A percentile compares a stretch with the other conserved stretches of the same genome.
Evolutionary conservation across 1,284 basidiomycete genomes (phyloP).

Genomic region (Waitea zeae): DNA sequence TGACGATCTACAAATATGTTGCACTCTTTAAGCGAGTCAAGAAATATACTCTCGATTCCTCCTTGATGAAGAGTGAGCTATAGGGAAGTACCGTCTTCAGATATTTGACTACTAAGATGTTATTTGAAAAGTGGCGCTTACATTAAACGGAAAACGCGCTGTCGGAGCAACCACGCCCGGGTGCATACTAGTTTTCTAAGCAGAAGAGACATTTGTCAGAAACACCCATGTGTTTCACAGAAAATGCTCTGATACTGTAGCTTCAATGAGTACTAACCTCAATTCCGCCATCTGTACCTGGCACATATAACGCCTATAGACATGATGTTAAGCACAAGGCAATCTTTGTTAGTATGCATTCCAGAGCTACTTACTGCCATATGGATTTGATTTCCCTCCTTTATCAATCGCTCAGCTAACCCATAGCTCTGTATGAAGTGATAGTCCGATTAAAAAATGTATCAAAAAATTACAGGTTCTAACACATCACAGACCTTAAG

Average conservation of each 20-base stretch:
- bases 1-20: conserved; percentile 17
- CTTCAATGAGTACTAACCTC: conserved; percentile 20
- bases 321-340: no score
- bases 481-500: conserved; percentile 46
- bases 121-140: no score
- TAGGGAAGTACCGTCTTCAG: no score
- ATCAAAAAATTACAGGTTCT: no score
- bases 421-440: conserved; percentile 42
- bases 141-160: conserved; percentile 16
- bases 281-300: conserved; percentile 38
- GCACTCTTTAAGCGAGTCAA: conserved; percentile 13
- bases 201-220: no score
- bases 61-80: conserved; percentile 67
- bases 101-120: no score
- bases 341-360: not conserved
- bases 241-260: not conserved
- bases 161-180: conserved; percentile 34
- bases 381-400: conserved; percentile 1
- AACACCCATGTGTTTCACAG: no score
- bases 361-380: not conserved
- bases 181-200: conserved; percentile 38
- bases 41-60: conserved; percentile 34
- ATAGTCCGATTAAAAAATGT: not conserved
- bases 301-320: conserved; percentile 58
- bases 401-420: conserved; percentile 18